Base-by-base conservation (phyloP, 2,329 filamentous ascomycete species). In the Cadophora luteo-olivacea region DNA sequence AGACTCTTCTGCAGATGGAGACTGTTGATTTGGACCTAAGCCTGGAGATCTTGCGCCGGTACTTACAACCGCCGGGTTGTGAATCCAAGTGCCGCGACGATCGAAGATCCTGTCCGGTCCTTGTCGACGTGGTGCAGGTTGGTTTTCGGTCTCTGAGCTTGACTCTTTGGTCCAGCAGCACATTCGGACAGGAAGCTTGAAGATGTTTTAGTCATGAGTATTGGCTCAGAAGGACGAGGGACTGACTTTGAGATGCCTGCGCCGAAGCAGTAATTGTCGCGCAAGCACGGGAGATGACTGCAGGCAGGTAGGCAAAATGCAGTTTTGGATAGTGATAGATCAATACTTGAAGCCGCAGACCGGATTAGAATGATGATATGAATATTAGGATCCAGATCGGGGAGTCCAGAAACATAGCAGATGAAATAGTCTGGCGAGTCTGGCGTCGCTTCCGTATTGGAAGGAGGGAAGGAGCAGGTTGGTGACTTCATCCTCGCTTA, bases 11-110 rank as follows among this genome's bases (percentile, higher is more conserved):
- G 9, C 11, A 33, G 29, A n/a, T 29, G 19, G 29, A 36, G 16
- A n/a, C 4, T 57, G 29, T 4, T 25, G 55, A 12, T 9, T 22
- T 58, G 55, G 55, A 38, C 33, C 33, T 58, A 32, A 22, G 7
- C 55, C 55, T 12, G 55, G 55, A 7, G 55, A 38, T 38, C 55
- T 58, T 38, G 19, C 55, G 32, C 55, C 55, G 38, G 29, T 4
- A 22, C n/a, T 38, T 19, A 58, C n/a, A 38, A 16, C n/a, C 22
- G n/a, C 22, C 24, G 55, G 19, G 33, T 58, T 41, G 8, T 58
- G 55, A 6, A 4, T 5, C 9, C 55, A 38, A 19, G 19, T 24
- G 5, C 55, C 33, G 33, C 9, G 55, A 58, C 32, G 32, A 24
- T 58, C 33, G n/a, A 41, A 58, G 33, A 38, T 11, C 16, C n/a